Evolutionary conservation across 2,329 filamentous ascomycete genomes (phyloP).

Genomic region (Mariannaea elegans): DNA sequence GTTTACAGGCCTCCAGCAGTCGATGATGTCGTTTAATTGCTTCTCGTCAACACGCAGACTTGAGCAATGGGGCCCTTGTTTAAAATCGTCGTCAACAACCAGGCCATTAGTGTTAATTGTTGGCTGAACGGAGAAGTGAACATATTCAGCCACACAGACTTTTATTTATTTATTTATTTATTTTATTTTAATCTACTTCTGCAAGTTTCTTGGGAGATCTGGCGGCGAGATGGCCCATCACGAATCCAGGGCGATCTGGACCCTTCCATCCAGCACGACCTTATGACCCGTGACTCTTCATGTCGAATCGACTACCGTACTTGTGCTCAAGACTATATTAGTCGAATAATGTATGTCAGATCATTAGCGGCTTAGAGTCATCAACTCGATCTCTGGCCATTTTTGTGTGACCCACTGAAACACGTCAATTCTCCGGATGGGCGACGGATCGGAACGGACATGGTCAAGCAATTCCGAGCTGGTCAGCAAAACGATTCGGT

Average conservation of each 20-base stretch:
- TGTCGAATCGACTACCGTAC: neutral
- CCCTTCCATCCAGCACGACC: constrained; percentile 12
- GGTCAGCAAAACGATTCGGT: neutral
- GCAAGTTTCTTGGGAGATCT: too few relatives aligned
- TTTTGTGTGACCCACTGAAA: neutral
- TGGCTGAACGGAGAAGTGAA: too few relatives aligned
- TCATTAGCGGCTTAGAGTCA: neutral
- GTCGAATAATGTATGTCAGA: neutral
- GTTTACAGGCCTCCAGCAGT: neutral
- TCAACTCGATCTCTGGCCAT: neutral
- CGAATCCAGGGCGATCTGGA: constrained; percentile 15
- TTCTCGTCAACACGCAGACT: too few relatives aligned
- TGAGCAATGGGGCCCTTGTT: too few relatives aligned
- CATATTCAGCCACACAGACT: too few relatives aligned
- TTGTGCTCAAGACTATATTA: too few relatives aligned
- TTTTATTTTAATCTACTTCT: too few relatives aligned
- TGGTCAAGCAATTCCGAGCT: neutral
- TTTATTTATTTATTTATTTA: too few relatives aligned
- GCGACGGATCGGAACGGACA: neutral
- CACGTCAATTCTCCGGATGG: neutral
- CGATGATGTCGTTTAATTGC: neutral
- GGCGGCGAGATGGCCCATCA: too few relatives aligned
- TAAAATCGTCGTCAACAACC: too few relatives aligned
- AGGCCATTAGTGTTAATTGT: too few relatives aligned
- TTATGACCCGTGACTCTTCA: constrained; percentile 4